Base-by-base conservation (phyloP, 768 basidiomycete genomes). In the Hysterangium stoloniferum region DNA sequence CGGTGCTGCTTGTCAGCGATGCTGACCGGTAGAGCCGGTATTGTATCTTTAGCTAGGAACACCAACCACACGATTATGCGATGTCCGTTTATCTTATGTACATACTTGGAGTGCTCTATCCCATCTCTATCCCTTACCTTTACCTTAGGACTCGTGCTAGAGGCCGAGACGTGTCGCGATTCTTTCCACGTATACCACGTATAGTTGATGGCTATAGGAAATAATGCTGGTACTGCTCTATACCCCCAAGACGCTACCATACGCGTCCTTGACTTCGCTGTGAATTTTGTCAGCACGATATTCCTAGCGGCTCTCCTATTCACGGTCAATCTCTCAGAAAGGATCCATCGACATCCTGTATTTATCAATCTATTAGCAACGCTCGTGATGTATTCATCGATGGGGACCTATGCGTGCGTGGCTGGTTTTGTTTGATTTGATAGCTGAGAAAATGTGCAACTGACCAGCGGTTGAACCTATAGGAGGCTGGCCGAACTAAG, bases 301-400 rank as follows among this genome's bases (percentile, higher is more conserved):
- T 34, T 34, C 33, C 33, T 34, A 9, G 33, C 47, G 1, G 13
- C 27, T 15, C 34, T 48, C 19, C 32, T 48, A 17, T 17, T 48
- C 17, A 48, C 47, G 8, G 35, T 48, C 22, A 20, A 25, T 27
- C 34, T 48, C 29, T 48, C 47, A 17, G 19, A 37, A 24, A 35
- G 33, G 33, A 36, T 48, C 19, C 12, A 35, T n/a, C 47, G 47
- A 13, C 47, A 48, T 25, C 32, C 25, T 17, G 47, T 48, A 5
- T 48, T 48, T 34, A 19, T 37, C 13, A 48, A 48, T 22, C 28
- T 36, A 8, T 6, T 48, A 20, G 20, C 19, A 8, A 22, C 47
- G 13, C 28, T 33, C 8, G 20, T 48, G 32, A 13, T 48, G 22
- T 48, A 36, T 34, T n/a, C 32, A 1, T 22, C 47, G n/a, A 7